phyloP scores from a whole-genome alignment of 1,139 yeast species.

The Protomyces macrosporus region DNA sequence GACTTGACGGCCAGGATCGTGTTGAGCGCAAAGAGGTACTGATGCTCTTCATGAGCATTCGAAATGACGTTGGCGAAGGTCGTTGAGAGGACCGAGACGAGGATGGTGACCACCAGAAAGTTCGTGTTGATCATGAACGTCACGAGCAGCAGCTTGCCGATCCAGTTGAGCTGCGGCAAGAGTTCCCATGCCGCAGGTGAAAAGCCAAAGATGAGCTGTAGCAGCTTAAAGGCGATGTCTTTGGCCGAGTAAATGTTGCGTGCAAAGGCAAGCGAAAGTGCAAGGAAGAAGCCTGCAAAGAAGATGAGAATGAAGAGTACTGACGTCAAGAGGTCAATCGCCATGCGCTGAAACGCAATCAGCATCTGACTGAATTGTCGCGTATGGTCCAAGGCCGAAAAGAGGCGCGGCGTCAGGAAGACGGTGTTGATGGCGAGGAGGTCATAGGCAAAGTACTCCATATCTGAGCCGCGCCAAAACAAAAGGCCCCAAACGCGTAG shows the following conservation, averaged over 20 bases:
- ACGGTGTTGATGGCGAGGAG: constrained; percentile 51
- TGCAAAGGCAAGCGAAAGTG: constrained; percentile 51
- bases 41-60: constrained; percentile 43
- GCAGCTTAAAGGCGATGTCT: constrained; percentile 51
- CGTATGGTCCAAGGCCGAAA: constrained; percentile 43
- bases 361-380: constrained; percentile 28
- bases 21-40: constrained; percentile 41
- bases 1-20: constrained; percentile 43
- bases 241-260: constrained; percentile 45
- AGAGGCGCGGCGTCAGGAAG: constrained; percentile 51
- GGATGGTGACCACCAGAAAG: constrained; percentile 54
- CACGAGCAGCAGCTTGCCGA: constrained; percentile 51
- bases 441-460: constrained; percentile 40
- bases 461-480: constrained; percentile 28
- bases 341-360: constrained; percentile 45
- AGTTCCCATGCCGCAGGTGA: constrained; percentile 62
- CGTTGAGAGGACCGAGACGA: constrained; percentile 51
- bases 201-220: constrained; percentile 56
- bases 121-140: constrained; percentile 55
- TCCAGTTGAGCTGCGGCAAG: constrained; percentile 50
- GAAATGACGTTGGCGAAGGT: constrained; percentile 40
- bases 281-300: constrained; percentile 56
- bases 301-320: constrained; percentile 50
- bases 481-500: constrained; percentile 33
- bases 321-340: constrained; percentile 52